Evolutionary conservation across 371 early-diverging fungal genomes (phyloP).

Genomic region (Mucor velutinosus): DNA sequence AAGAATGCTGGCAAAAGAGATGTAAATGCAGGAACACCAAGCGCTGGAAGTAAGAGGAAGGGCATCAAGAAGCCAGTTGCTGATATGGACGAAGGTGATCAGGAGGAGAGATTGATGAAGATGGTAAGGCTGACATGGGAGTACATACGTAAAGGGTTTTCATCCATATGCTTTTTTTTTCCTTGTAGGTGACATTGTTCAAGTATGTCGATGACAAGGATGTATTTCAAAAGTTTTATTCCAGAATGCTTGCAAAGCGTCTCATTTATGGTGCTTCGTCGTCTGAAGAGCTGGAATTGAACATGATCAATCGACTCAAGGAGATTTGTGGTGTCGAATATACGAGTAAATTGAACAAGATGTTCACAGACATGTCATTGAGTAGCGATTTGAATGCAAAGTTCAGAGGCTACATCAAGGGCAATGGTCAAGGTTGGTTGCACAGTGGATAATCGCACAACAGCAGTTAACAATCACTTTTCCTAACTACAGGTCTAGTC

Average conservation of each 20-base stretch:
- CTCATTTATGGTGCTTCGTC: slow-evolving; percentile 78
- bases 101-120: slow-evolving; percentile 57
- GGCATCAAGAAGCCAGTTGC: slow-evolving; percentile 11
- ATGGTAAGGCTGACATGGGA: slow-evolving; percentile 27
- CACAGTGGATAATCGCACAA: background rate
- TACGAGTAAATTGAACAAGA: slow-evolving; percentile 86
- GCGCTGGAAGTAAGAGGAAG: slow-evolving; percentile 12
- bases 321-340: slow-evolving; percentile 94
- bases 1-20: slow-evolving; percentile 54
- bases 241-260: slow-evolving; percentile 76
- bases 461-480: background rate
- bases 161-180: background rate
- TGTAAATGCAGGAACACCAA: background rate
- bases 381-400: slow-evolving; percentile 79
- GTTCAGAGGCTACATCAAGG: slow-evolving; percentile 43
- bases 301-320: slow-evolving; percentile 83
- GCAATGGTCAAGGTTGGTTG: slow-evolving; percentile 45
- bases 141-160: background rate
- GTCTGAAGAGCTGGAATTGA: slow-evolving; percentile 84
- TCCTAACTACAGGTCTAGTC: slow-evolving; percentile 36
- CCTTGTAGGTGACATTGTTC: slow-evolving; percentile 68
- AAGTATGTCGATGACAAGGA: slow-evolving; percentile 93
- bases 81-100: slow-evolving; percentile 47
- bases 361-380: slow-evolving; percentile 91
- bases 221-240: slow-evolving; percentile 87